phyloP scores from a whole-genome alignment of 805 yeast genomes.

The Wickerhamiella domercqiae region DNA sequence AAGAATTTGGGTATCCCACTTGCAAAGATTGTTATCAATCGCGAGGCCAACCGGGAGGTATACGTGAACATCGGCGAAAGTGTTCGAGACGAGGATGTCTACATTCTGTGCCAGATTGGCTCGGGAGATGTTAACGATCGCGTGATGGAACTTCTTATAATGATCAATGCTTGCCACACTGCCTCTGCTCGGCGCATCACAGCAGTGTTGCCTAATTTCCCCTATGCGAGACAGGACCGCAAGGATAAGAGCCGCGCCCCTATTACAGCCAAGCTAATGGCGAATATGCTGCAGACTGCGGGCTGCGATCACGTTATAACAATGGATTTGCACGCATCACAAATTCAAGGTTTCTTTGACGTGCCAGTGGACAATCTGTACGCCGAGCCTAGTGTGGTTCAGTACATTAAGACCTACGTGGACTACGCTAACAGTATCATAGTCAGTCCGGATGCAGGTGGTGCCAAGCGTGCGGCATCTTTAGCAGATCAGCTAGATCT shows the following conservation, averaged over 20 bases:
- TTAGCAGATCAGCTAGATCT: constrained; percentile 84
- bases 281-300: constrained; percentile 79
- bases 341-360: constrained; percentile 90
- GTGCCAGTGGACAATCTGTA: constrained; percentile 92
- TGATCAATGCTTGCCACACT: constrained; percentile 89
- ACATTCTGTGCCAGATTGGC: constrained; percentile 64
- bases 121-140: constrained; percentile 74
- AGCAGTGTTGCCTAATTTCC: constrained; percentile 89
- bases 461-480: constrained; percentile 93
- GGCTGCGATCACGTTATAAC: constrained; percentile 94
- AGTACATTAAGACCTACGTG: constrained; percentile 58
- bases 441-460: constrained; percentile 98
- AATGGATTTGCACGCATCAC: constrained; percentile 94
- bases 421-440: constrained; percentile 48
- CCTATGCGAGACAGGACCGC: constrained; percentile 94
- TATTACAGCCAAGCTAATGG: constrained; percentile 85
- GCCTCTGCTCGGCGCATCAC: constrained; percentile 91
- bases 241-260: constrained; percentile 95
- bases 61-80: constrained; percentile 79
- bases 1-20: constrained; percentile 47
- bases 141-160: constrained; percentile 71
- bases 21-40: constrained; percentile 65
- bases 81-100: constrained; percentile 81
- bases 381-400: constrained; percentile 82
- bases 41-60: constrained; percentile 77